A percentile compares a stretch with the other conserved stretches of the same genome.
phyloP scores from a whole-genome alignment of 495 filamentous ascomycete species.

The Aspergillus indologenus region DNA sequence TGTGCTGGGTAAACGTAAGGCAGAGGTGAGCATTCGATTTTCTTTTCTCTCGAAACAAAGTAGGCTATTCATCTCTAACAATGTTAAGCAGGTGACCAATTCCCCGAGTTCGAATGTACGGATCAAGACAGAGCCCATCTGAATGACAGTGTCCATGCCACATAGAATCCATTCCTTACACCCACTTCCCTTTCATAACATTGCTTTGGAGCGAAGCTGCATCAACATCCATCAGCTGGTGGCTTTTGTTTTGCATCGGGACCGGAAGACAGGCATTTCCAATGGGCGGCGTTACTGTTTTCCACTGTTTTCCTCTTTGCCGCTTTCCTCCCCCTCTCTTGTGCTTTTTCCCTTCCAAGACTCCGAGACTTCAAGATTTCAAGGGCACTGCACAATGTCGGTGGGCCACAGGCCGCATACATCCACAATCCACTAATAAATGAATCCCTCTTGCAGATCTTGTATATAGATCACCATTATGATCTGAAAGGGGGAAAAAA shows the following conservation, averaged over 20 bases:
- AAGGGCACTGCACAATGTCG: too few species aligned
- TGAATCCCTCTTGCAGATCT: not conserved
- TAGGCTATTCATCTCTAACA: slow-evolving; percentile 14
- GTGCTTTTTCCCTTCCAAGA: too few species aligned
- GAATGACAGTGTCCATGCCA: slow-evolving; percentile 6
- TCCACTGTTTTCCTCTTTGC: too few species aligned
- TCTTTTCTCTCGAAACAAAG: not conserved
- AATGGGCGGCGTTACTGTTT: too few species aligned
- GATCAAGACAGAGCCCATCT: slow-evolving; percentile 40
- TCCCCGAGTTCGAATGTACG: slow-evolving; percentile 40
- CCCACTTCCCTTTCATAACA: slow-evolving; percentile 3
- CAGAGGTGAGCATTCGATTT: slow-evolving; percentile 53
- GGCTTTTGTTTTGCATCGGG: slow-evolving; percentile 11
- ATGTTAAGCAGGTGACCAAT: slow-evolving; percentile 25
- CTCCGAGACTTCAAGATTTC: too few species aligned
- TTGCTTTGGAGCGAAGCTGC: slow-evolving; percentile 10
- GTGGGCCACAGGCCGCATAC: not conserved
- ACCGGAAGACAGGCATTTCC: too few species aligned
- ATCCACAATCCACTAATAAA: not conserved
- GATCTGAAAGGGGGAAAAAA: not conserved
- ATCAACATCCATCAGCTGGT: slow-evolving; percentile 18
- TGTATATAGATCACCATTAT: slow-evolving; percentile 1
- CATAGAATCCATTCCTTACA: not conserved
- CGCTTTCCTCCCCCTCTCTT: too few species aligned
- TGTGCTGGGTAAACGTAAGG: slow-evolving; percentile 73